Conservation (phyloP, 192 early-diverging fungal genomes). For the Gaertneriomyces sp. region DNA sequence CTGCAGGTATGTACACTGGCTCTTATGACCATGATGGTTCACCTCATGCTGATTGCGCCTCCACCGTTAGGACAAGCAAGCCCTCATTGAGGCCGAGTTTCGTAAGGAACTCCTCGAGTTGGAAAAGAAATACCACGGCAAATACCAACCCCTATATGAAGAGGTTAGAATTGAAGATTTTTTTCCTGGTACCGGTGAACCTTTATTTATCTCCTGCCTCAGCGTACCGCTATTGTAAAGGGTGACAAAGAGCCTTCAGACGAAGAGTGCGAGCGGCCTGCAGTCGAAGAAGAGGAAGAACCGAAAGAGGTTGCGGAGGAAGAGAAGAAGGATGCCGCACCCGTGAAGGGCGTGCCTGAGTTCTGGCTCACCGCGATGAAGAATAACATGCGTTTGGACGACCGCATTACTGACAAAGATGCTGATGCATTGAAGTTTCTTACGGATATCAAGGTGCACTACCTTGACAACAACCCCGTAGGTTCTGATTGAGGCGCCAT, state of each 20-base stretch:
- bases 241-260: slow-evolving; percentile 89
- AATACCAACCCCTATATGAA: slow-evolving; percentile 87
- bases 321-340: slow-evolving; percentile 11
- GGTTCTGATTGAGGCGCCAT: background rate
- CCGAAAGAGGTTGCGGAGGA: slow-evolving; percentile 4
- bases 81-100: slow-evolving; percentile 81
- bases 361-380: slow-evolving; percentile 96
- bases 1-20: slow-evolving; percentile 58
- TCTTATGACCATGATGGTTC: background rate
- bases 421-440: slow-evolving; percentile 84
- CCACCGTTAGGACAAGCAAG: slow-evolving; percentile 64
- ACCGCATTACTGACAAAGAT: slow-evolving; percentile 89
- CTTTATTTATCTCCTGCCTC: slow-evolving; percentile 16
- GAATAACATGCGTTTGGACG: slow-evolving; percentile 74
- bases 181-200: background rate
- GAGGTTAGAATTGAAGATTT: slow-evolving; percentile 32
- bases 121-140: slow-evolving; percentile 91
- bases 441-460: slow-evolving; percentile 80
- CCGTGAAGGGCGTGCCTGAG: slow-evolving; percentile 72
- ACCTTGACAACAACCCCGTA: slow-evolving; percentile 75
- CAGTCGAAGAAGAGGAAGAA: slow-evolving; percentile 47
- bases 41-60: slow-evolving; percentile 1
- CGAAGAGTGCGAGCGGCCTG: slow-evolving; percentile 64
- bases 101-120: slow-evolving; percentile 88
- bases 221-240: slow-evolving; percentile 74